These are phyloP conservation scores for Galerina marginata DNA, from an alignment of 768 basidiomycete species.

Conservation along the genomic window DNA sequence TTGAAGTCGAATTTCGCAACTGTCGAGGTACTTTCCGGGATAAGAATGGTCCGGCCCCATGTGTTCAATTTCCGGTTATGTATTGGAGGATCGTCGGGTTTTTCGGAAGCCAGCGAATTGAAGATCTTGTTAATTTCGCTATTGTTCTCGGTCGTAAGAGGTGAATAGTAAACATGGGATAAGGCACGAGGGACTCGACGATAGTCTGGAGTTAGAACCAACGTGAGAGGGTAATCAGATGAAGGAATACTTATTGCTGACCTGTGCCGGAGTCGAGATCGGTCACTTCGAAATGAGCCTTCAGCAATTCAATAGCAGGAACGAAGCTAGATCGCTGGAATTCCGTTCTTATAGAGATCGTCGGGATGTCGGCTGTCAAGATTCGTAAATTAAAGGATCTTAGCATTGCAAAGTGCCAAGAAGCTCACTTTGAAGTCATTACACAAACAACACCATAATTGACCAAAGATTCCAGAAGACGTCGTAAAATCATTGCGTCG, in stretches of 20 bases:
- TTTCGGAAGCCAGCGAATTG: conserved; percentile 60
- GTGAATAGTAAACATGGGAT: conserved; percentile 93
- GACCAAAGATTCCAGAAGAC: conserved; percentile 85
- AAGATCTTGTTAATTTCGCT: conserved; percentile 88
- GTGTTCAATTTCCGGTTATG: conserved; percentile 69
- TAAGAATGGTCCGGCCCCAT: conserved; percentile 87
- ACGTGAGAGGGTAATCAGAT: conserved; percentile 6
- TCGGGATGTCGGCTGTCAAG: conserved; percentile 88
- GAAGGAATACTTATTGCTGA: conserved; percentile 34
- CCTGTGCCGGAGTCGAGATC: conserved; percentile 97
- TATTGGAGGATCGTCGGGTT: conserved; percentile 61
- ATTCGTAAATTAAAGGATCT: not conserved
- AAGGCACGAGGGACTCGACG: conserved; percentile 90
- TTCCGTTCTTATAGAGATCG: conserved; percentile 98
- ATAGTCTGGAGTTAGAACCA: conserved; percentile 66
- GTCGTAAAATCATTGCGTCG: conserved; percentile 96
- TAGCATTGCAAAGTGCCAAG: not conserved
- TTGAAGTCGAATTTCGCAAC: conserved; percentile 88
- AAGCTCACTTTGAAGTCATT: conserved; percentile 93
- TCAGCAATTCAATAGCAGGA: conserved; percentile 93
- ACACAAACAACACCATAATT: conserved; percentile 91
- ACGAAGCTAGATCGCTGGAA: conserved; percentile 95
- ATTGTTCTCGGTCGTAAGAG: conserved; percentile 67
- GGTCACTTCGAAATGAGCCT: conserved; percentile 82
- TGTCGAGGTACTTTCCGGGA: conserved; percentile 80